These are phyloP conservation scores for Coniochaeta pulveracea DNA, from an alignment of 2,329 filamentous ascomycete genomes.

Conservation along the genomic window DNA sequence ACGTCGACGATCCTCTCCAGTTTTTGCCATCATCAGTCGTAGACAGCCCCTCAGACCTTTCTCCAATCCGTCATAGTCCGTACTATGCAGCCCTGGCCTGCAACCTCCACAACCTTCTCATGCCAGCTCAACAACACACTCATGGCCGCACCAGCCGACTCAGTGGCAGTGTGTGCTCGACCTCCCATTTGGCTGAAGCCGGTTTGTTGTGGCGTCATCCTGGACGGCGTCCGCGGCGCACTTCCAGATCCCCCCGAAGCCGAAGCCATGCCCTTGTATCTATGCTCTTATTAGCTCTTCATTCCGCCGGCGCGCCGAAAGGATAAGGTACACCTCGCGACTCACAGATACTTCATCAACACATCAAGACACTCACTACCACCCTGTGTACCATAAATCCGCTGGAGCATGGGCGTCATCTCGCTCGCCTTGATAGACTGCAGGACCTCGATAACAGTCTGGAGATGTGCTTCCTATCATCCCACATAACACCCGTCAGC, in stretches of 20 bases:
- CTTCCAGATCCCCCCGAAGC: constrained; percentile 21
- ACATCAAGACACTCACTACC: constrained; percentile 83
- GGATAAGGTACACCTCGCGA: background rate
- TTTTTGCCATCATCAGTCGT: no score
- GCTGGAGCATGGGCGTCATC: constrained; percentile 79
- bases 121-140: constrained; percentile 97
- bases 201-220: constrained; percentile 62
- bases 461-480: constrained; percentile 76
- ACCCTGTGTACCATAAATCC: constrained; percentile 66
- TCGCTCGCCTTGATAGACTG: constrained; percentile 94
- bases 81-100: constrained; percentile 81
- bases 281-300: constrained; percentile 20
- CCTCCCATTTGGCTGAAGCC: constrained; percentile 74
- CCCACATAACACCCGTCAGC: no score
- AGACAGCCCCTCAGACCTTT: constrained; percentile 64
- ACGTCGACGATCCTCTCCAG: no score
- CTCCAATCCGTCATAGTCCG: constrained; percentile 94
- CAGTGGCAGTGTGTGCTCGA: constrained; percentile 40
- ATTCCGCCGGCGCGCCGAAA: background rate
- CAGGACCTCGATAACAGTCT: constrained; percentile 83
- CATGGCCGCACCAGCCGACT: constrained; percentile 79
- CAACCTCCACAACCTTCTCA: constrained; percentile 93
- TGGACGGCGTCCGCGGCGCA: constrained; percentile 33
- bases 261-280: constrained; percentile 79
- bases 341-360: constrained; percentile 95